Base-by-base conservation (phyloP, 306 rosid genomes). In the Acacia acuminata region DNA sequence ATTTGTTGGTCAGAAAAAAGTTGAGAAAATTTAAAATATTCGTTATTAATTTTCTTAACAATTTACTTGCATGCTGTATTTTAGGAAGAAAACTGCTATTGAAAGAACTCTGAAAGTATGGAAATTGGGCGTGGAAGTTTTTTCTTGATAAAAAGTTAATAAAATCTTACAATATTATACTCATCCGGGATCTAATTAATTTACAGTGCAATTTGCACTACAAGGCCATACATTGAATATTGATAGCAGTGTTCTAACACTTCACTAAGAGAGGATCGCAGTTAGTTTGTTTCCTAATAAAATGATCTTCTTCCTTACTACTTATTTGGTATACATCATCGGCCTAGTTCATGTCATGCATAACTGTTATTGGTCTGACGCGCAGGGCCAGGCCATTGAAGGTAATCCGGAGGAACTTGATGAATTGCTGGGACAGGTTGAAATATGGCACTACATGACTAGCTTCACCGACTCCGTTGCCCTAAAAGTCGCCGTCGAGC, bases 401-500 rank as follows among this genome's bases (percentile, higher is more conserved):
- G 27, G 9, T 7, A 78, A 75, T 47, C 84, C 82, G 10, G 87
- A 88, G 38, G 87, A 85, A 64, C 8, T 27, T 45, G 86, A 85
- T 1, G 75, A 86, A 27, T 12, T 87, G 66, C 68, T 83, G 2
- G 89, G 91, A 13, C 89, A 88, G 47, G 85, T 78, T 9, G 87
- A 85, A 66, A 83, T 85, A 80, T 88, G 91, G 91, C 72, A 36
- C 19, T 83, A 83, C 78, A 88, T 88, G 85, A 20, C 60, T 1
- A 9, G 79, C 77, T 85, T 85, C 82, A 82, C 91, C 0, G 86
- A 88, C 25, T 74, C 86, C 0, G 48, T 88, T 40, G 91, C 91
- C 19, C n/a, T 88, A 2, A 88, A 85, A 79, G 1, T 10, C 5
- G 87, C 85, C 0, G 65, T 85, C 17, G 84, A 88, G 68, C 87